Evolutionary conservation across 2,329 filamentous ascomycete genomes (phyloP).

Genomic region (Diaporthe citriasiana): DNA sequence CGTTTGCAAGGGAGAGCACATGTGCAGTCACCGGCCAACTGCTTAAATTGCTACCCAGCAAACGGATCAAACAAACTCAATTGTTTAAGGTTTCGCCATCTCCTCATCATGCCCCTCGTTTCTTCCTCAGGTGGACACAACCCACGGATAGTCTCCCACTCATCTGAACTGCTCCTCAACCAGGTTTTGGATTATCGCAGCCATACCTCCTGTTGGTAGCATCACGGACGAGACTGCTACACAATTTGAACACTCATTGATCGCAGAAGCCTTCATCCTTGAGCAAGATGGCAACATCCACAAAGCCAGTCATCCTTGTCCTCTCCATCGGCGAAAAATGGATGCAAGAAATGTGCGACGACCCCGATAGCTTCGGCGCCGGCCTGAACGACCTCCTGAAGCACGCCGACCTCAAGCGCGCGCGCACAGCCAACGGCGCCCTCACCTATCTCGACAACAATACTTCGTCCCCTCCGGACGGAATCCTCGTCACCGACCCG

Average conservation of each 20-base stretch:
- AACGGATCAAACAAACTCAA: neutral
- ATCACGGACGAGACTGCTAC: too few relatives aligned
- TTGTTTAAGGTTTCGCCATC: too few relatives aligned
- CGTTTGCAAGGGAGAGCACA: too few relatives aligned
- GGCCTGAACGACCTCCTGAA: neutral
- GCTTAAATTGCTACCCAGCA: neutral
- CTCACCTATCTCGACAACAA: neutral
- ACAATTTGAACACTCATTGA: neutral
- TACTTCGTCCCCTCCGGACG: neutral
- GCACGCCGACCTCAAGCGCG: neutral
- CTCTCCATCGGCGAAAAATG: neutral
- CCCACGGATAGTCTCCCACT: neutral
- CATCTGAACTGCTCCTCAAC: neutral
- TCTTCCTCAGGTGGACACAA: neutral
- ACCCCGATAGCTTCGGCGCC: neutral
- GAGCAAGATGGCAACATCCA: neutral
- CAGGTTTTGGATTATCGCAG: neutral
- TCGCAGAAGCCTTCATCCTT: neutral
- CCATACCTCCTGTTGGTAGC: neutral
- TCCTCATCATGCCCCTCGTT: too few relatives aligned
- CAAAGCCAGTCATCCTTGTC: neutral
- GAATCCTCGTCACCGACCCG: neutral
- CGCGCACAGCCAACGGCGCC: neutral
- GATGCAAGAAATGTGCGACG: constrained; percentile 1
- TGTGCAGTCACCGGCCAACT: too few relatives aligned